These are phyloP conservation scores for Penicillium freii DNA, from an alignment of 2,329 filamentous ascomycete genomes.

Conservation along the genomic window DNA sequence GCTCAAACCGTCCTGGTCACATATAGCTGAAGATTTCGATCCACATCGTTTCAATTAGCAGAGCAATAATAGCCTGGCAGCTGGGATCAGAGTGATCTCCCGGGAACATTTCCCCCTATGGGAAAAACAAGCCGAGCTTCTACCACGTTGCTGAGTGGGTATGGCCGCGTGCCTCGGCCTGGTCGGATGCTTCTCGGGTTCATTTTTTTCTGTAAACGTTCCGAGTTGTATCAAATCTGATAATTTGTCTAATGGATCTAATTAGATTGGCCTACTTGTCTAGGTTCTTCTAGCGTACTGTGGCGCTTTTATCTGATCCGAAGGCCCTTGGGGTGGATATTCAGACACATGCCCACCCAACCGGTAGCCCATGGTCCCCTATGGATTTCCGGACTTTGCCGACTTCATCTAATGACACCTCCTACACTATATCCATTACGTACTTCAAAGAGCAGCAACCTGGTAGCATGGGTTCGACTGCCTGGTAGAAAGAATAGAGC, in stretches of 20 bases:
- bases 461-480: background rate
- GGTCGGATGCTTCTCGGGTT: background rate
- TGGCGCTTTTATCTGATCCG: constrained; percentile 8
- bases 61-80: background rate
- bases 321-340: background rate
- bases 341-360: background rate
- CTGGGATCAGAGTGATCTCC: background rate
- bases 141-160: background rate
- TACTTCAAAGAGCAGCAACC: background rate
- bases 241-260: background rate
- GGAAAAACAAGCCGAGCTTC: background rate
- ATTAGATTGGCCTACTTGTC: background rate
- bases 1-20: background rate
- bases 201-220: background rate
- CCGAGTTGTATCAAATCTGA: background rate
- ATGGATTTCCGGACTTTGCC: background rate
- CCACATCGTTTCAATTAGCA: background rate
- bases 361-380: background rate
- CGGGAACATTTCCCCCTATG: background rate
- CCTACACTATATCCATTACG: background rate
- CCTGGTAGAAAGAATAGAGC: background rate
- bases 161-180: background rate
- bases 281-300: background rate
- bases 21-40: background rate
- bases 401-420: background rate